Base-by-base conservation (phyloP, 768 basidiomycete genomes). In the Gloeopeniophorella convolvens region DNA sequence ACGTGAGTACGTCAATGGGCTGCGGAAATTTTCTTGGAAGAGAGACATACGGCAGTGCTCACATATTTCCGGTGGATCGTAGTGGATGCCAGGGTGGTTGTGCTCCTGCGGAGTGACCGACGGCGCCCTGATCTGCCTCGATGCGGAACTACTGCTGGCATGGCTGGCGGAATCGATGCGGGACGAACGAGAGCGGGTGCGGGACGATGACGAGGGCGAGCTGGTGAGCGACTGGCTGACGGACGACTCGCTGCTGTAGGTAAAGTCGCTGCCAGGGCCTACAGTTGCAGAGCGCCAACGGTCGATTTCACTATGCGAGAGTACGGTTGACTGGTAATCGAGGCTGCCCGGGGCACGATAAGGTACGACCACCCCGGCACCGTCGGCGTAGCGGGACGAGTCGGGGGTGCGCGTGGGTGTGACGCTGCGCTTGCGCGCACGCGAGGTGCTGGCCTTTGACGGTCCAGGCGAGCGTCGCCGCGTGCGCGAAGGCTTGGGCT, bases 181-280 rank as follows among this genome's bases (percentile, higher is more conserved):
- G 12, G 35, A 48, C n/a, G 52, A 43, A n/a, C 34, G 45, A 2
- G 40, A 36, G 28, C 41, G 45, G 3, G 40, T 42, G 28, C 41
- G 51, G 28, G 51, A 43, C n/a, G 45, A 37, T 3, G 34, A 53
- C 18, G 53, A 57, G 10, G 56, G 45, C 8, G 39, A 10, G 8
- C 48, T 47, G 23, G 50, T 30, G 2, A 54, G 46, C 20, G 48
- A 50, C 24, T 36, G 53, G 7, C 48, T 43, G 24, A 57, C 33
- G 11, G 56, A 57, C 16, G 56, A 57, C 36, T 34, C 48, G 40
- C 48, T 50, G 6, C 56, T 57, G 26, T 45, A 55, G 6, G 54
- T 49, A 31, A 50, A 45, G 8, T 57, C 47, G 39, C 50, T 55
- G 30, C 50, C 54, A 13, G n/a, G n/a, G n/a, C 33, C 28, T 31